Conservation (phyloP, 116 monocot genomes). For the Iris pallida region DNA sequence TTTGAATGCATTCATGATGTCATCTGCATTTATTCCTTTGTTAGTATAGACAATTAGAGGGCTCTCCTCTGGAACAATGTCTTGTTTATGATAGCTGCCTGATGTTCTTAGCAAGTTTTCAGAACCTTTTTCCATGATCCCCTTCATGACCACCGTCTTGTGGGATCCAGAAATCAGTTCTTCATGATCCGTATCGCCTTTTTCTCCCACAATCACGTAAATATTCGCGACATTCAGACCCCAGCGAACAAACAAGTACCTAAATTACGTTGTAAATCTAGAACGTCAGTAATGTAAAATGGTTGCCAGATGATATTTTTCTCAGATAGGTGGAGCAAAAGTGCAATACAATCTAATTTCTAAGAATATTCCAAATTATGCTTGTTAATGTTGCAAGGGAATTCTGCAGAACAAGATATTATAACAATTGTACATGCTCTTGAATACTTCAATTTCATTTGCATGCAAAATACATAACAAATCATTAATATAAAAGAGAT, state of each 20-base stretch:
- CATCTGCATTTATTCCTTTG: constrained; percentile 39
- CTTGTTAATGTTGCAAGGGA: too few relatives aligned
- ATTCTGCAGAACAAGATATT: too few relatives aligned
- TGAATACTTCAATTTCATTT: too few relatives aligned
- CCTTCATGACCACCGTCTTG: constrained; percentile 47
- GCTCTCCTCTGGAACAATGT: constrained; percentile 58
- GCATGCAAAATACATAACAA: too few relatives aligned
- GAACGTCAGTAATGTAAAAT: background rate
- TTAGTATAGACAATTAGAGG: constrained; percentile 43
- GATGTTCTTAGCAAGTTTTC: constrained; percentile 23
- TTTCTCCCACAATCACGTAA: constrained; percentile 44
- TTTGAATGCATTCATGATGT: constrained; percentile 50
- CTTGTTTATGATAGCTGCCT: constrained; percentile 55
- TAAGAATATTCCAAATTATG: background rate
- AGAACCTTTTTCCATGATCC: constrained; percentile 30
- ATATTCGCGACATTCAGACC: constrained; percentile 37
- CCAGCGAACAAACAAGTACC: constrained; percentile 58
- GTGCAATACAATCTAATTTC: background rate
- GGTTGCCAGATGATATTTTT: background rate
- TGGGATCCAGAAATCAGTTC: constrained; percentile 41
- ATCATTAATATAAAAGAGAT: too few relatives aligned
- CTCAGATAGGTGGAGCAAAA: background rate
- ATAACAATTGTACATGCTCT: too few relatives aligned
- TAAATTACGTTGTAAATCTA: background rate
- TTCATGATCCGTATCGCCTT: constrained; percentile 51